phyloP scores from a whole-genome alignment of 345 rosid species.

The Luvunga scandens region DNA sequence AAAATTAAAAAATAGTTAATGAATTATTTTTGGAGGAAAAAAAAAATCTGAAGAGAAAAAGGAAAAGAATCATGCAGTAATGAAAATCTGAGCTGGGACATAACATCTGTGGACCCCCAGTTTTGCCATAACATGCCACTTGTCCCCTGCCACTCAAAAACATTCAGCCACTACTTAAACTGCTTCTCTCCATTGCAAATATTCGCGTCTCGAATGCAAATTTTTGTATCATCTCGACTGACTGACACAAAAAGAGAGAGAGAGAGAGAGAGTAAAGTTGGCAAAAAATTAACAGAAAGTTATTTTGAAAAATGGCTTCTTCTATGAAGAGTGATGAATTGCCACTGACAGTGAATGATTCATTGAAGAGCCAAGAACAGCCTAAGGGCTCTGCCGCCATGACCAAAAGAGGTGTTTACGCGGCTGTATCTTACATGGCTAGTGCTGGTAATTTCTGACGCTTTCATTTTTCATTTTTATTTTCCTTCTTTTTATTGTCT shows the following conservation, averaged over 20 bases:
- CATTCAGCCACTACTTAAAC: background rate
- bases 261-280: background rate
- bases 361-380: slow-evolving; percentile 1
- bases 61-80: background rate
- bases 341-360: slow-evolving; percentile 4
- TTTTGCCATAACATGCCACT: background rate
- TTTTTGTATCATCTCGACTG: background rate
- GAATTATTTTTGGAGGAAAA: background rate
- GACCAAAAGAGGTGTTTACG: slow-evolving; percentile 43
- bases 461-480: background rate
- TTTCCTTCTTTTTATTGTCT: background rate
- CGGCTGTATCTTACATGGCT: slow-evolving; percentile 59
- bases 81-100: slow-evolving; percentile 12
- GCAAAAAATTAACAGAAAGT: background rate
- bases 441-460: slow-evolving; percentile 36
- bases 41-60: background rate
- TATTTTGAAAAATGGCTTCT: too few relatives aligned
- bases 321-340: too few relatives aligned
- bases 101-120: background rate
- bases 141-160: background rate
- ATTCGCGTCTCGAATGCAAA: too few relatives aligned
- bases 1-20: background rate
- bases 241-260: background rate
- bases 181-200: background rate
- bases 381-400: slow-evolving; percentile 20